Evolutionary conservation across 1,139 yeast genomes (phyloP), one percentile per base, ranked within the genome.

Genomic region (Candida sanyaensis): DNA sequence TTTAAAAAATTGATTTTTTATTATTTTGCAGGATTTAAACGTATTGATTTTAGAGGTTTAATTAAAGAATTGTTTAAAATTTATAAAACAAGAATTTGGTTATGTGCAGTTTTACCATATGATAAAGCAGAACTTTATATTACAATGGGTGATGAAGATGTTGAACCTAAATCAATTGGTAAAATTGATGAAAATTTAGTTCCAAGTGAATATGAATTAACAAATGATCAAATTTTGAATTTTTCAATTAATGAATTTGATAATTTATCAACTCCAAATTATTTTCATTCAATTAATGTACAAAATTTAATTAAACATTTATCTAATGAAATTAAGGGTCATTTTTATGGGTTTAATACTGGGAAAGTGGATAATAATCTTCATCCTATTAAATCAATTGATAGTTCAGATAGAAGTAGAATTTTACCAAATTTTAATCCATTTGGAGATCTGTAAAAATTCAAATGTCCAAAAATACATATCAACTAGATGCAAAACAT

Each of bases 31-130:
- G 84, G 88, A 36, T 83, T 82, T 56, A 86, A 86, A 61, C 77
- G 99, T 58, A 88, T 93, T 52, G 99, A 93, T 66, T 93, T 93
- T 66, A 78, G 99, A 59, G 96, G 88, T 41, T 78, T 95, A 61
- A 96, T 93, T 49, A 87, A 93, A 58, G 98, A 93, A 60, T 73
- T 93, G 54, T 93, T 93, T 74, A 86, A 93, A 60, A 87, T 90
- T 51, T 93, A 91, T 77, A 93, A 93, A 71, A 93, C 98, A 1
- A 81, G 99, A 62, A 93, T 93, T 59, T 95, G 99, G 99, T 80
- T 92, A 77, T 92, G 97, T 71, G 96, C 97, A 3, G 89, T 92
- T 5, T 64, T 73, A 42, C 77, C 77, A 0, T 62, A 61, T 49
- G 71, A 71, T 52, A 65, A 63, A 50, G 71, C 77, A 4, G 63